A percentile compares a stretch with the other conserved stretches of the same genome.
phyloP scores from a whole-genome alignment of 106 monocot genomes.

The Hemerocallis citrina region DNA sequence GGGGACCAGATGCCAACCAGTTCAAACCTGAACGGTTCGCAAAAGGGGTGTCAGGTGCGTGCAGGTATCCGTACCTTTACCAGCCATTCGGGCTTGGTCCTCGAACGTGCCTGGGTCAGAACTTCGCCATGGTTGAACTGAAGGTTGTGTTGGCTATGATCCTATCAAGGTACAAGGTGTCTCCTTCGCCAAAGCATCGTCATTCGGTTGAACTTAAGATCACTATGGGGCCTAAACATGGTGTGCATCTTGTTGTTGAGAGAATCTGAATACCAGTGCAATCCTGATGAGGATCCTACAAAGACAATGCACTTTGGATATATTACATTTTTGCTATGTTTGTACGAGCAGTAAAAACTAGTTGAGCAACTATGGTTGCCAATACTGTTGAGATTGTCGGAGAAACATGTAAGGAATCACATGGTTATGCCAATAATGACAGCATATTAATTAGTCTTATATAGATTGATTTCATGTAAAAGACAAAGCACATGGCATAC shows the following conservation, averaged over 20 bases:
- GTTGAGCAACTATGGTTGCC: too few relatives aligned
- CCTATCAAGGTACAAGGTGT: constrained; percentile 41
- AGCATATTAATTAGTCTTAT: too few relatives aligned
- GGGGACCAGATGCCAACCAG: constrained; percentile 59
- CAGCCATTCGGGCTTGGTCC: constrained; percentile 61
- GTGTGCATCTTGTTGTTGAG: constrained; percentile 39
- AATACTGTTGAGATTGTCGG: too few relatives aligned
- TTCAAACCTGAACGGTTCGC: constrained; percentile 67
- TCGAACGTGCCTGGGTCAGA: constrained; percentile 59
- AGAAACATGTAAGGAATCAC: too few relatives aligned
- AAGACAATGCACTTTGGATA: too few relatives aligned
- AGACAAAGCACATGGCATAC: too few relatives aligned
- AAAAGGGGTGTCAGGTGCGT: constrained; percentile 41
- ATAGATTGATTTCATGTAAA: too few relatives aligned
- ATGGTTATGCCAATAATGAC: too few relatives aligned
- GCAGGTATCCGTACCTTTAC: constrained; percentile 50
- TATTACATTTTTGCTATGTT: too few relatives aligned
- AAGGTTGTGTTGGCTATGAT: constrained; percentile 60
- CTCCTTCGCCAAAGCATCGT: constrained; percentile 31
- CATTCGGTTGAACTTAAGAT: constrained; percentile 51
- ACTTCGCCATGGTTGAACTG: constrained; percentile 61
- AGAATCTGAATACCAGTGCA: too few relatives aligned
- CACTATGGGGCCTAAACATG: constrained; percentile 53
- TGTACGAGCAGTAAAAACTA: too few relatives aligned
- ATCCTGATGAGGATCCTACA: too few relatives aligned